Evolutionary conservation across 257 asterid genomes (phyloP).

Genomic region (Gardenia jasminoides): DNA sequence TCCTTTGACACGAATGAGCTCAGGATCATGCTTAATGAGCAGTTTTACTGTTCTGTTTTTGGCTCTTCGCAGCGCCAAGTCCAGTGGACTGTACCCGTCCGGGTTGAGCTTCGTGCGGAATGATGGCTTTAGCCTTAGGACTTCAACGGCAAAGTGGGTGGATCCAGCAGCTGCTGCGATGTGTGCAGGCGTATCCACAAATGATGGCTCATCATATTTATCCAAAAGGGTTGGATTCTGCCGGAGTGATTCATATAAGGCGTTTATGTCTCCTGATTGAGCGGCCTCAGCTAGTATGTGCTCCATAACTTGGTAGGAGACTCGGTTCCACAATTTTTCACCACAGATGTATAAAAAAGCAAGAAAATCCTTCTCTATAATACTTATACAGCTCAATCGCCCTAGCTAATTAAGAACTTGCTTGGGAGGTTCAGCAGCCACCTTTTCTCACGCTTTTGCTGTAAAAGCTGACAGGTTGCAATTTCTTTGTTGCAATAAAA

Average conservation of each 20-base stretch:
- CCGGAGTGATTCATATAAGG: background rate
- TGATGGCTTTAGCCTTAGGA: background rate
- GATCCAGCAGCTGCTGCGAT: constrained; percentile 17
- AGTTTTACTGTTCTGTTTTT: constrained; percentile 4
- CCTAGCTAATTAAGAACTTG: no score
- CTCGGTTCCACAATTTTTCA: no score
- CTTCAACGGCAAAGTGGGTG: constrained; percentile 20
- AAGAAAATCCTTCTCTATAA: no score
- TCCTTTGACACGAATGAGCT: constrained; percentile 18
- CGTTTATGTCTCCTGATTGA: constrained; percentile 4
- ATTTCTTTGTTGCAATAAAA: no score
- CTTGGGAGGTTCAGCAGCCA: no score
- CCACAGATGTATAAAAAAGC: no score
- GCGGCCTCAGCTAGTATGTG: constrained; percentile 11
- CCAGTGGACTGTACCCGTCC: constrained; percentile 10
- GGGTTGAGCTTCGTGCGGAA: background rate
- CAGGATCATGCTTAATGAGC: constrained; percentile 6
- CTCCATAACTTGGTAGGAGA: background rate
- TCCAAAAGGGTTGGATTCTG: constrained; percentile 8
- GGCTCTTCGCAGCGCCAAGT: constrained; percentile 5
- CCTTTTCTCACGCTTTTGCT: no score
- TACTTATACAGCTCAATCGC: no score
- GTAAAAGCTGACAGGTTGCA: no score
- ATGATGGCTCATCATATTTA: background rate
- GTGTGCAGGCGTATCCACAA: constrained; percentile 17